phyloP scores from a whole-genome alignment of 768 basidiomycete genomes.

The Suillus subluteus region DNA sequence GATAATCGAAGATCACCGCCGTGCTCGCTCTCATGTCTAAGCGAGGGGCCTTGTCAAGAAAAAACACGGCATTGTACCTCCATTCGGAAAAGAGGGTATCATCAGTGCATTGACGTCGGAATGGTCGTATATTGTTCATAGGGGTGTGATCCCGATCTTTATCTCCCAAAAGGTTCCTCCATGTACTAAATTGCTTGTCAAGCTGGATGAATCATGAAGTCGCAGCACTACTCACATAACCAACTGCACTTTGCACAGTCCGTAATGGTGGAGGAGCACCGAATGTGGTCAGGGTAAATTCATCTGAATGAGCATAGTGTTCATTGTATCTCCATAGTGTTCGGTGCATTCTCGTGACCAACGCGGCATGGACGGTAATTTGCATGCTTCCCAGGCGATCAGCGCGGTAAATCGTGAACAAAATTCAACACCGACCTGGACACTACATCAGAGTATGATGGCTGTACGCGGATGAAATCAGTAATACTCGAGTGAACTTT shows the following conservation, averaged over 20 bases:
- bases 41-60: background rate
- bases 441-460: conserved; percentile 2
- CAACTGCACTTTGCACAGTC: background rate
- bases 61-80: background rate
- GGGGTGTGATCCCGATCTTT: background rate
- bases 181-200: background rate
- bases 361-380: background rate
- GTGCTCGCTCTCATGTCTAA: background rate
- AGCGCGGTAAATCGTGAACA: background rate
- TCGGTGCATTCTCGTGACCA: conserved; percentile 6
- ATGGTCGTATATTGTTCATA: background rate
- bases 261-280: background rate
- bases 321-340: background rate
- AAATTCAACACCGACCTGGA: background rate
- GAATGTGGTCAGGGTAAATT: conserved; percentile 4
- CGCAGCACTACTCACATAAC: background rate
- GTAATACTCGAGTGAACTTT: background rate
- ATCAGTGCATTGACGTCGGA: background rate
- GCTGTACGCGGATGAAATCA: background rate
- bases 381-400: background rate
- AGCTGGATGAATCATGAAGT: background rate
- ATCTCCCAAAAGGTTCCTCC: background rate
- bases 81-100: background rate
- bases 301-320: background rate
- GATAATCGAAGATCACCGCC: background rate